phyloP scores from a whole-genome alignment of 208 protist species.

The Trypanosoma brucei region DNA sequence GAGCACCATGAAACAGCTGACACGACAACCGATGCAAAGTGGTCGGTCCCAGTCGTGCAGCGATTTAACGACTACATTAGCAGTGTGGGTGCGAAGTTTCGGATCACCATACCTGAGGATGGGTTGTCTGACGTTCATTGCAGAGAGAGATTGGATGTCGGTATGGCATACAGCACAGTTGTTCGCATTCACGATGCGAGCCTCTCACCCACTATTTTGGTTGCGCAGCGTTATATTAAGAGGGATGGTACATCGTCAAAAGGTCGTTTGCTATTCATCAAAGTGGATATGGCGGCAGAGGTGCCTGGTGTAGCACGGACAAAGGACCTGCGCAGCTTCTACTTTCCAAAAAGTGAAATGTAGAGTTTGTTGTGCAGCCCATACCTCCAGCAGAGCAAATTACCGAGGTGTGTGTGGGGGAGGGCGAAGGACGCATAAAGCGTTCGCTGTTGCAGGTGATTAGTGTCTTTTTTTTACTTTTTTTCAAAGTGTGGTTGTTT shows the following conservation, averaged over 20 bases:
- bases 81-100: constrained; percentile 13
- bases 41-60: constrained; percentile 1
- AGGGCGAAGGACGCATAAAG: neutral
- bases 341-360: constrained; percentile 26
- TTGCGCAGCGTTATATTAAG: constrained; percentile 14
- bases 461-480: no score
- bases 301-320: neutral
- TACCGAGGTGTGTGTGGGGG: neutral
- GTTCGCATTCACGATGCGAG: constrained; percentile 7
- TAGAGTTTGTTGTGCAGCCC: neutral
- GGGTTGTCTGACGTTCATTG: constrained; percentile 4
- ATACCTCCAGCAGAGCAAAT: neutral
- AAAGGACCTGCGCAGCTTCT: constrained; percentile 18
- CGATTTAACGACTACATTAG: constrained; percentile 19
- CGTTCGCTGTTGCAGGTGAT: neutral
- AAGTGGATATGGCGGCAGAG: constrained; percentile 5
- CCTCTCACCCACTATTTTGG: constrained; percentile 3
- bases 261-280: constrained; percentile 21
- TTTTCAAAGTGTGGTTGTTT: no score
- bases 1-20: neutral
- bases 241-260: constrained; percentile 10
- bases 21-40: neutral
- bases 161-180: constrained; percentile 7
- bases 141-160: neutral
- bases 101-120: constrained; percentile 21